A percentile compares a stretch with the other conserved stretches of the same genome.
Evolutionary conservation across 208 protist species (phyloP).

Genomic region (Trypanosoma theileri): DNA sequence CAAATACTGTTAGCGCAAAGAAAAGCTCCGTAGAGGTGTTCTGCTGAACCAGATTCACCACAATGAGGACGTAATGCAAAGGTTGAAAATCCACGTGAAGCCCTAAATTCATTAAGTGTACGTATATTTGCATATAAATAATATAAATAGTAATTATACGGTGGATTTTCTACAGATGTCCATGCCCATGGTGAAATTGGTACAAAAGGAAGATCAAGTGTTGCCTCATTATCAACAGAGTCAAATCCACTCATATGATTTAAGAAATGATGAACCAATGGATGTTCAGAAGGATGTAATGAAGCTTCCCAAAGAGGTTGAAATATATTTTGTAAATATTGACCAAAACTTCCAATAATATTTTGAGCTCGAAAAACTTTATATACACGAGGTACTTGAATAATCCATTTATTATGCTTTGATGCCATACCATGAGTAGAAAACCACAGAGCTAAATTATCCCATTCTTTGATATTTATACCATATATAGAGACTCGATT

Average conservation of each 20-base stretch:
- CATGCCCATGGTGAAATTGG: constrained; percentile 91
- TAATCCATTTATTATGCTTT: constrained; percentile 98
- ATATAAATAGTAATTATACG: constrained; percentile 99
- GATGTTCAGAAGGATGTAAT: constrained; percentile 93
- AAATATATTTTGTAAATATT: constrained; percentile 98
- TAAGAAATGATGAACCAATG: constrained; percentile 96
- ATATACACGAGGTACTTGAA: constrained; percentile 97
- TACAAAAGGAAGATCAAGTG: constrained; percentile 87
- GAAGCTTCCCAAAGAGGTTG: constrained; percentile 98
- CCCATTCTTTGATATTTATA: constrained; percentile 95
- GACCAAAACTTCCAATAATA: constrained; percentile 93
- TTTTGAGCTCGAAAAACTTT: constrained; percentile 90
- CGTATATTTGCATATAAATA: constrained; percentile 99
- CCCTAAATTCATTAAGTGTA: constrained; percentile 96
- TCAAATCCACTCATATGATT: constrained; percentile 98
- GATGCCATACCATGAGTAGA: constrained; percentile 93
- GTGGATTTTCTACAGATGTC: constrained; percentile 95
- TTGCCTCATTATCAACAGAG: constrained; percentile 98
- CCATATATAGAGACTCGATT: constrained; percentile 93
- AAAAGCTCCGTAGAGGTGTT: constrained; percentile 95
- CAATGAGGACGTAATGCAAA: constrained; percentile 98
- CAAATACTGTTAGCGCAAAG: constrained; percentile 96
- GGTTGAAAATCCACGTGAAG: constrained; percentile 89
- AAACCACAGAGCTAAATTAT: constrained; percentile 96
- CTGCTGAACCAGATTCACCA: constrained; percentile 94